Base-by-base conservation (phyloP, 192 early-diverging fungal genomes). In the Coemansia sp. region DNA sequence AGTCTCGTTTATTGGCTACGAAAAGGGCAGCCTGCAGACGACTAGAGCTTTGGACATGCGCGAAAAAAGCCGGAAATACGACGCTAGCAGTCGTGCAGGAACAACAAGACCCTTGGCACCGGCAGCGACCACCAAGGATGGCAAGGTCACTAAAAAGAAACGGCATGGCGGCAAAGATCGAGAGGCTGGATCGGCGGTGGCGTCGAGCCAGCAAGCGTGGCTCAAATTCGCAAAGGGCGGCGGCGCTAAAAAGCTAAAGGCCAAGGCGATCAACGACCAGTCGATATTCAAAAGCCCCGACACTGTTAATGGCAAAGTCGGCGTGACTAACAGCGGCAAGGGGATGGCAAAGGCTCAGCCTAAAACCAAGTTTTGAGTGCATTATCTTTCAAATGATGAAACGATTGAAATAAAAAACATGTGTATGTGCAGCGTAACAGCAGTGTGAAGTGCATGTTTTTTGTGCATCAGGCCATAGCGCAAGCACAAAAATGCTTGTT, bases 231-330 rank as follows among this genome's bases (percentile, higher is more conserved):
- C 70, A 27, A 66, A 65, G 22, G 70, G 70, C 21, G 41, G 42
- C 1, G 26, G 37, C 56, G 41, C 58, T 21, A 82, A 76, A 56
- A 72, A 67, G 60, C 68, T 70, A 35, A 65, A 68, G 37, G 72
- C 67, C 60, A 71, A 71, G 62, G 69, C 79, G 8, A 76, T 82
- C 56, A 82, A 82, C 59, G 41, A 40, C 37, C 50, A 64, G 21
- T 82, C 80, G 12, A 82, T 82, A 39, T 82, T 82, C 42, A 70
- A 72, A 34, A 76, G 74, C 42, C 73, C 80, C 6, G 67, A 69
- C 18, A 70, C 80, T 3, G 65, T 64, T 17, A 40, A 38, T 12
- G 80, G 80, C 8, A 69, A 65, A 32, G 70, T 82, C 17, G 80
- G 80, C 8, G 80, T 82, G 11, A 24, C 65, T 14, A 76, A 67